A percentile compares a stretch with the other conserved stretches of the same genome.
Conservation (phyloP, 306 rosid species). For the Clitoria ternatea region DNA sequence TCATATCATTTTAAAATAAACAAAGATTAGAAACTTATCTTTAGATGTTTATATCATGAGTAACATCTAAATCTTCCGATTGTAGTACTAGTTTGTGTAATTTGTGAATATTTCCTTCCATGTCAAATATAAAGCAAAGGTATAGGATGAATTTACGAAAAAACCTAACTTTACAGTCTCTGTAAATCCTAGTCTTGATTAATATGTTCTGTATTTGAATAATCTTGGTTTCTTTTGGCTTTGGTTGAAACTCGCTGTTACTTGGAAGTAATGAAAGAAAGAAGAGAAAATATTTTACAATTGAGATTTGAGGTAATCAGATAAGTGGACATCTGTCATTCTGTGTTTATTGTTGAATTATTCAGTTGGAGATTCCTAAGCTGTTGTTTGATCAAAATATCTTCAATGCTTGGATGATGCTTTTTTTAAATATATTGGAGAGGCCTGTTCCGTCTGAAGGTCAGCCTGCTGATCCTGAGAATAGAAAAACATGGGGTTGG, state of each 20-base stretch:
- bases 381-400: slow-evolving; percentile 73
- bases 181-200: not conserved
- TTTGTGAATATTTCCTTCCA: not conserved
- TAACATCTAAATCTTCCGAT: not conserved
- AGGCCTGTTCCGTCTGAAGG: slow-evolving; percentile 94
- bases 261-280: not conserved
- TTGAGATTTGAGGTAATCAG: too few species aligned
- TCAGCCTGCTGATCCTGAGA: slow-evolving; percentile 81
- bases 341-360: slow-evolving; percentile 20
- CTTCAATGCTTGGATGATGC: slow-evolving; percentile 95
- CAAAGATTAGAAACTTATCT: not conserved
- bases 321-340: not conserved
- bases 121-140: not conserved
- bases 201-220: slow-evolving; percentile 5
- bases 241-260: not conserved
- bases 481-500: slow-evolving; percentile 96
- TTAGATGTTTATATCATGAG: not conserved
- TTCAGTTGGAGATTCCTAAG: slow-evolving; percentile 96
- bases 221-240: not conserved
- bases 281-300: not conserved
- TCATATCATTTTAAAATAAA: not conserved
- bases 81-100: slow-evolving; percentile 9
- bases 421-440: slow-evolving; percentile 78
- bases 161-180: not conserved
- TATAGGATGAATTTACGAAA: not conserved